A percentile compares a stretch with the other conserved stretches of the same genome.
Conservation (phyloP, 345 rosid genomes). For the Eutrema japonicum region DNA sequence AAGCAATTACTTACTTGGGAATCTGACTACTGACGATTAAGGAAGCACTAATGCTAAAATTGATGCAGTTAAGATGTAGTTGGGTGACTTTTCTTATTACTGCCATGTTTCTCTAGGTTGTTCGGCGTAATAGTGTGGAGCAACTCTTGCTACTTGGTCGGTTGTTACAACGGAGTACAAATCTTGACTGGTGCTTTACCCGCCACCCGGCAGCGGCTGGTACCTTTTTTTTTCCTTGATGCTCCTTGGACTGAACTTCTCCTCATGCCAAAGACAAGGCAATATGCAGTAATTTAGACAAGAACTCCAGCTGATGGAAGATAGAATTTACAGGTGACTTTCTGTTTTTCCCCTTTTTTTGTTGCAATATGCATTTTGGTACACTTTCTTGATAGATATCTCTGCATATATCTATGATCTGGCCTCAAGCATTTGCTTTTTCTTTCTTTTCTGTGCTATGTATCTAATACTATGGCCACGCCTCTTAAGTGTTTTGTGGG, state of each 20-base stretch:
- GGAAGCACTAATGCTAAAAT: too few relatives aligned
- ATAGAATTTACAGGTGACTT: slow-evolving; percentile 77
- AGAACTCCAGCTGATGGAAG: slow-evolving; percentile 81
- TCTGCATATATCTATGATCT: too few relatives aligned
- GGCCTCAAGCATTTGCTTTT: too few relatives aligned
- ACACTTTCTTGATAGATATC: too few relatives aligned
- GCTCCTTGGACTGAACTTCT: slow-evolving; percentile 93
- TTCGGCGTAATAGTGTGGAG: slow-evolving; percentile 75
- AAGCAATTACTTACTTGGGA: neutral
- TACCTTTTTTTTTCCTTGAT: slow-evolving; percentile 77
- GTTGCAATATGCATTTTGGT: neutral
- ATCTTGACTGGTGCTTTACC: slow-evolving; percentile 79
- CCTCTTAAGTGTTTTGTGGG: too few relatives aligned
- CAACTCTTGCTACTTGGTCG: slow-evolving; percentile 88
- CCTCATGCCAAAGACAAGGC: slow-evolving; percentile 73
- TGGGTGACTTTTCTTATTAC: slow-evolving; percentile 8
- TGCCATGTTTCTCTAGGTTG: slow-evolving; percentile 55
- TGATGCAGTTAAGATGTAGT: neutral
- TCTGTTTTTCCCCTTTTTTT: neutral
- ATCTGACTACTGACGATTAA: too few relatives aligned
- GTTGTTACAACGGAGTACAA: slow-evolving; percentile 77
- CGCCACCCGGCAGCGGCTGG: slow-evolving; percentile 92
- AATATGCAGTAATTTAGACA: slow-evolving; percentile 69
- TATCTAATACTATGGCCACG: too few relatives aligned
- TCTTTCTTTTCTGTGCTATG: too few relatives aligned